These are phyloP conservation scores for Cyclotella atomus DNA, from an alignment of 108 stramenopile species.

Conservation along the genomic window DNA sequence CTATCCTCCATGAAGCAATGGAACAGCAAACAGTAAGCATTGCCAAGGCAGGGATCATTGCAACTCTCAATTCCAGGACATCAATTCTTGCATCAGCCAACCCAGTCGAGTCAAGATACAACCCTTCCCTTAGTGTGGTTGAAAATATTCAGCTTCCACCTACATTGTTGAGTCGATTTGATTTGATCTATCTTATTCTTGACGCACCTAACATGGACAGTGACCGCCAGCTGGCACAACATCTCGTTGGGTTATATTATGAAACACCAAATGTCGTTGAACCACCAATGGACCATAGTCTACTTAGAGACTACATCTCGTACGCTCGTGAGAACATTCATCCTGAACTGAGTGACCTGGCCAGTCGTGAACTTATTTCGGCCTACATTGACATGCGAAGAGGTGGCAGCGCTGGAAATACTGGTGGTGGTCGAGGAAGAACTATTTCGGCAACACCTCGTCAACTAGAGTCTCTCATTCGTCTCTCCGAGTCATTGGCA, in stretches of 20 bases:
- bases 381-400: conserved; percentile 95
- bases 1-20: conserved; percentile 99
- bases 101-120: conserved; percentile 97
- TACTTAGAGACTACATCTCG: conserved; percentile 94
- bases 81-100: conserved; percentile 98
- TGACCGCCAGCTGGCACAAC: conserved; percentile 90
- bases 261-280: conserved; percentile 77
- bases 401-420: conserved; percentile 59
- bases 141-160: conserved; percentile 99
- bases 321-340: conserved; percentile 88
- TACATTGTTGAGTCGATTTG: conserved; percentile 96
- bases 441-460: conserved; percentile 99
- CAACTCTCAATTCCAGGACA: conserved; percentile 96
- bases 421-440: conserved; percentile 78
- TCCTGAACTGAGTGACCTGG: conserved; percentile 88
- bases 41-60: conserved; percentile 99
- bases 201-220: conserved; percentile 89
- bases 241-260: conserved; percentile 92
- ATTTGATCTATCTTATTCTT: conserved; percentile 98
- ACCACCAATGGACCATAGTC: conserved; percentile 78
- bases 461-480: conserved; percentile 97
- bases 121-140: conserved; percentile 95
- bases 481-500: conserved; percentile 94
- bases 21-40: conserved; percentile 99
- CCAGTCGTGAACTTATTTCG: conserved; percentile 82